Base-by-base conservation (phyloP, 306 rosid genomes). In the Senna siamea region DNA sequence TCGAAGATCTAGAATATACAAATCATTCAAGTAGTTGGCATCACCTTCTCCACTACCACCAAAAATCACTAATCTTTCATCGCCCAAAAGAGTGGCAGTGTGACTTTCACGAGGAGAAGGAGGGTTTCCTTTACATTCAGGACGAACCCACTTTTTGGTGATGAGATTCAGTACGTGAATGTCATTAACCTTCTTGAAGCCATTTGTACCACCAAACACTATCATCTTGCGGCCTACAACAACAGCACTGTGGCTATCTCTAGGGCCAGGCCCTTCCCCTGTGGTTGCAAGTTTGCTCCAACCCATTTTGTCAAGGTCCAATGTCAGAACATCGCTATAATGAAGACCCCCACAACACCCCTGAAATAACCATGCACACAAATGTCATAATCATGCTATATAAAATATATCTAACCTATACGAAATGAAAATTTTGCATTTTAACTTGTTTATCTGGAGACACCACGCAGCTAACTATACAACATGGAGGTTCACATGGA, bases 31-130 rank as follows among this genome's bases (percentile, higher is more conserved):
- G 77, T 92, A 92, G 75, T 90, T 90, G 20, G 85, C 89, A 22
- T 92, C 90, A 14, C 97, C 97, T 83, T 92, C 97, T 46, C 99
- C 99, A 80, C 97, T 92, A 23, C 99, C 99, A 59, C 99, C 99
- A 70, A 94, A 94, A 17, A 94, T 70, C 58, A 90, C 95, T 53
- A 94, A 28, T 66, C 84, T 88, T 46, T 89, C 92, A 3, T 81
- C 82, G 13, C 91, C 85, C 61, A 94, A 80, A 5, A 92, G 90
- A 1, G 96, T 94, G 50, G 93, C 95, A 15, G 89, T 82, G 76
- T 94, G 99, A 55, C 99, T 94, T 78, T 94, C 99, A 5, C 99
- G 84, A 10, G 99, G 96, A 11, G 93, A 82, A 55, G 99, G 99
- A 18, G 93, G 87, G 44, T 70, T 79, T 46, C 99, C 99, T 34